Percentiles rank a stretch among this genome's conserved stretches.
phyloP scores from a whole-genome alignment of 139 green algal species.

The Astrephomene gubernaculifera region DNA sequence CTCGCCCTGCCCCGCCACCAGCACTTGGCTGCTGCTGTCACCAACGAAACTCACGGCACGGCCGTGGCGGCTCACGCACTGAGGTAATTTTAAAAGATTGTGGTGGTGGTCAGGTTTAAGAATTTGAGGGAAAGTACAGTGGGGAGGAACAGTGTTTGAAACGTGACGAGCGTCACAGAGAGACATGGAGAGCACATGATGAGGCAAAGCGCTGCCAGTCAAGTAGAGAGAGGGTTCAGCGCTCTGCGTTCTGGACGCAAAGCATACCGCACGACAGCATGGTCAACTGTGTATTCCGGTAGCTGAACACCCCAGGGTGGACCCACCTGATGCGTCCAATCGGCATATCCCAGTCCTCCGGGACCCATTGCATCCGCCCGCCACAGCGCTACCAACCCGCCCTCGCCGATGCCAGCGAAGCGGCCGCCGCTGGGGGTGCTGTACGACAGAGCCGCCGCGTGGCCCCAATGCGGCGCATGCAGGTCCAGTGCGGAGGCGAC shows the following conservation, averaged over 20 bases:
- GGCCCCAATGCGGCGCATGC: constrained; percentile 31
- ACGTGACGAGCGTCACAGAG: too few relatives aligned
- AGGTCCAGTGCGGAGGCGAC: background rate
- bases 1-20: constrained; percentile 69
- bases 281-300: too few relatives aligned
- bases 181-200: too few relatives aligned
- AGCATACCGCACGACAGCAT: too few relatives aligned
- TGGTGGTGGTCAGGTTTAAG: too few relatives aligned
- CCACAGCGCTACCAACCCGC: constrained; percentile 84
- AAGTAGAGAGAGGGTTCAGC: too few relatives aligned
- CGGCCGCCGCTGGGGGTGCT: constrained; percentile 64
- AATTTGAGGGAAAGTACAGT: too few relatives aligned
- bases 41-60: constrained; percentile 71
- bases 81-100: too few relatives aligned
- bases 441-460: constrained; percentile 69
- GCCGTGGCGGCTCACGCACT: constrained; percentile 67
- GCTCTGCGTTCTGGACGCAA: too few relatives aligned
- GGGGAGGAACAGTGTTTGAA: too few relatives aligned
- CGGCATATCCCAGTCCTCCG: constrained; percentile 72
- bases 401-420: constrained; percentile 81
- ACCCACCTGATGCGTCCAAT: constrained; percentile 83
- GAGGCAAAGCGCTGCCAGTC: too few relatives aligned
- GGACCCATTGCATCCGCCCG: constrained; percentile 67
- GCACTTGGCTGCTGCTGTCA: constrained; percentile 73
- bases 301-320: too few relatives aligned